Evolutionary conservation across 2,329 filamentous ascomycete genomes (phyloP).

Genomic region (Scedosporium dehoogii): DNA sequence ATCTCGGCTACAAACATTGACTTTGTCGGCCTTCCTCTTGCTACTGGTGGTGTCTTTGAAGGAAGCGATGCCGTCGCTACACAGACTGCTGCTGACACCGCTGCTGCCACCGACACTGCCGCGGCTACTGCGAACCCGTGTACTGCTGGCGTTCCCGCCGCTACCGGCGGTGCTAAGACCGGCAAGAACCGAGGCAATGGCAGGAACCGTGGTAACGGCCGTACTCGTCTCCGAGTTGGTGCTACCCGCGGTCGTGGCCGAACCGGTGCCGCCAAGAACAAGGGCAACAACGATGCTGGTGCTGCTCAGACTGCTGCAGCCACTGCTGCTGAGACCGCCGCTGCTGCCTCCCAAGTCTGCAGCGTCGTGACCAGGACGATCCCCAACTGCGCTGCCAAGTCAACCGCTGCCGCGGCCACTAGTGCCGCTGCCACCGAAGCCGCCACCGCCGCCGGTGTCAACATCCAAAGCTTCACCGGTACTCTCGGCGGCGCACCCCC

Average conservation of each 20-base stretch:
- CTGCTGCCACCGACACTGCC: constrained; percentile 2
- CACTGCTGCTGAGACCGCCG: not conserved
- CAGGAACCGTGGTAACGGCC: not conserved
- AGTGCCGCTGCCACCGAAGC: constrained; percentile 6
- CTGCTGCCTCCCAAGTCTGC: constrained; percentile 1
- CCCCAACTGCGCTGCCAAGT: constrained; percentile 5
- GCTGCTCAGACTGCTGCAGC: not conserved
- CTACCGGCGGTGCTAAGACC: constrained; percentile 4
- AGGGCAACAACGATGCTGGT: not conserved
- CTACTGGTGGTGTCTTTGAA: constrained; percentile 5
- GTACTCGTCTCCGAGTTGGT: not conserved
- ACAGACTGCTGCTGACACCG: constrained; percentile 1
- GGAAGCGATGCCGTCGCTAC: constrained; percentile 4
- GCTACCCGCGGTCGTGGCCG: not conserved
- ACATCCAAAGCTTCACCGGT: constrained; percentile 37
- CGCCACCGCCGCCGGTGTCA: constrained; percentile 13
- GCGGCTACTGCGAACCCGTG: constrained; percentile 1
- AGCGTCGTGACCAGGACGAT: constrained; percentile 8
- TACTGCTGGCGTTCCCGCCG: not conserved
- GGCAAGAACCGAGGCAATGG: not conserved
- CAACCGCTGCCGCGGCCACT: not conserved
- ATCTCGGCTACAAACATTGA: constrained; percentile 18
- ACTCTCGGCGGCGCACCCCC: constrained; percentile 30
- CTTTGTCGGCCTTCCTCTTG: constrained; percentile 15
- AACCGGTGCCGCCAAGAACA: not conserved